Evolutionary conservation across 2,329 filamentous ascomycete species (phyloP), one percentile per base, ranked within the genome.

Genomic region (Cercospora nicotianae): DNA sequence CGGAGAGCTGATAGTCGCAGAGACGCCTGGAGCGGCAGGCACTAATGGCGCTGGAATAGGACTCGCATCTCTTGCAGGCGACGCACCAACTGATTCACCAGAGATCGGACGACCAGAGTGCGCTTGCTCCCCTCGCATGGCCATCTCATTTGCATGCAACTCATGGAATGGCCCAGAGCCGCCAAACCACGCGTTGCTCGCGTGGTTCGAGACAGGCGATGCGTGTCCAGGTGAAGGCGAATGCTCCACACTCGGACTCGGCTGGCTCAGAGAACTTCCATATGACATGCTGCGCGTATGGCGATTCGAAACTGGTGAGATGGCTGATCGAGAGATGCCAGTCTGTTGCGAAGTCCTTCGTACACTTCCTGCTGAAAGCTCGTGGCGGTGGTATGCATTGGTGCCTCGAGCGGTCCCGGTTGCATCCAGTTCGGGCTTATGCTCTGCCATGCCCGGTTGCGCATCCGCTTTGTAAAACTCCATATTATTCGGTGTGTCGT

Each of bases 371-470:
- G 48, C 60, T 26, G 48, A 69, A 5, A 72, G 65, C 58, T 72
- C 70, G 31, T 70, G 70, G 5, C 68, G 64, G 39, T 69, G 61
- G 18, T 60, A 68, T 18, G 57, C 51, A 1, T 57, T 16, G 3
- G 63, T 61, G 13, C 68, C 70, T 20, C 68, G 69, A 6, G 61
- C 55, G 0, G 63, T 61, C 1, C 53, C 36, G 2, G 39, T 66
- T 3, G 68, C 70, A 26, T 72, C 70, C 3, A 72, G 67, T 30
- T 72, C 70, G 20, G 64, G 68, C 42, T 72, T 72, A 3, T 68
- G 53, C 28, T 70, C 66, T 10, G 36, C 51, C 20, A 53, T 53
- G 12, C 51, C 42, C 26, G 64, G 64, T 8, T 45, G 58, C 10
- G 60, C 10, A 10, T 48, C 39, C 3, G 70, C 64, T 36, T 67